Conservation (phyloP, 1,284 basidiomycete genomes). For the Malassezia cuniculi region DNA sequence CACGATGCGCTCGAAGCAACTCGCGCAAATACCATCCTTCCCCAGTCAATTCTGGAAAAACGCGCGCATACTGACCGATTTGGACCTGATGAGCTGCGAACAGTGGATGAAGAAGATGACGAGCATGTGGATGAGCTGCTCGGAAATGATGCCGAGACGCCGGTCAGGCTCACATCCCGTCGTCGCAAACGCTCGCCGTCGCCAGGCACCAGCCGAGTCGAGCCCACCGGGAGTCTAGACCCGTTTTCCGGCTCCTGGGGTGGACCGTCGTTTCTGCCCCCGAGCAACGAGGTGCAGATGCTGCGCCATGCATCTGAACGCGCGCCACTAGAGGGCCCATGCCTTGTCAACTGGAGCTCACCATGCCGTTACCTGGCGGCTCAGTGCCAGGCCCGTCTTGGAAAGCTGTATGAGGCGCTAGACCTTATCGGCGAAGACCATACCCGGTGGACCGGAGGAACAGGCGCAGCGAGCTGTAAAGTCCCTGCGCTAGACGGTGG, state of each 20-base stretch:
- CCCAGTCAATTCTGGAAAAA: slow-evolving; percentile 23
- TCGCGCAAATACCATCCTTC: slow-evolving; percentile 19
- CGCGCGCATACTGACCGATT: too few relatives aligned
- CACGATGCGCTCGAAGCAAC: slow-evolving; percentile 22
- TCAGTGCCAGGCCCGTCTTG: slow-evolving; percentile 82
- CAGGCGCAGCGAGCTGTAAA: slow-evolving; percentile 17
- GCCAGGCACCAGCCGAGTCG: too few relatives aligned
- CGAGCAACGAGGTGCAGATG: too few relatives aligned
- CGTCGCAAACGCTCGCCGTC: slow-evolving; percentile 9
- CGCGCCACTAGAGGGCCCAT: slow-evolving; percentile 14
- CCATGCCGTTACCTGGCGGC: slow-evolving; percentile 53
- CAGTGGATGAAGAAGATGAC: slow-evolving; percentile 1
- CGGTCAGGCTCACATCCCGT: background rate
- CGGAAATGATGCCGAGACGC: background rate
- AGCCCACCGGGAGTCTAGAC: background rate
- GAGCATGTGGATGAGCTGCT: slow-evolving; percentile 3
- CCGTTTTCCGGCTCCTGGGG: too few relatives aligned
- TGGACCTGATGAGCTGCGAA: background rate
- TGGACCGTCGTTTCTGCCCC: too few relatives aligned
- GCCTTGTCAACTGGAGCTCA: slow-evolving; percentile 31
- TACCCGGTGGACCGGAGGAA: slow-evolving; percentile 22
- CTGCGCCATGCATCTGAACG: too few relatives aligned
- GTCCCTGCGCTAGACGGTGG: slow-evolving; percentile 42
- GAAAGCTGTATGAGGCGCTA: slow-evolving; percentile 80
- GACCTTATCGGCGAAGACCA: slow-evolving; percentile 69